phyloP scores from a whole-genome alignment of 1,284 basidiomycete genomes.

The Cutaneotrichosporon mucoides region DNA sequence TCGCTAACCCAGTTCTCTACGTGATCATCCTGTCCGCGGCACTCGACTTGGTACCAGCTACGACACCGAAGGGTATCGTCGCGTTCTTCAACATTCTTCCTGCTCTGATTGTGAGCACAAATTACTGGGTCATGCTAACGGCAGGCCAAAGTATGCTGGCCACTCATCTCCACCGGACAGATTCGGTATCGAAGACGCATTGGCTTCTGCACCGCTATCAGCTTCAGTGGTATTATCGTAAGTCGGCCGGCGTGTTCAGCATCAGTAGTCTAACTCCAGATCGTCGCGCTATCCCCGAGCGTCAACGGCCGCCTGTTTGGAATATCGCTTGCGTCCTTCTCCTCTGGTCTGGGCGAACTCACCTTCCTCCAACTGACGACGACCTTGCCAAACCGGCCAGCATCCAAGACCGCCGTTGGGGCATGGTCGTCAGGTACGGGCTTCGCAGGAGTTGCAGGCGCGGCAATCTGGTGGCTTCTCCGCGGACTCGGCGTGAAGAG shows the following conservation, averaged over 20 bases:
- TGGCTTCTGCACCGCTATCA: conserved; percentile 68
- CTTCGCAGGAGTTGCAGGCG: conserved; percentile 87
- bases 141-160: conserved; percentile 84
- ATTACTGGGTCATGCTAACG: conserved; percentile 20
- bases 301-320: conserved; percentile 73
- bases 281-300: conserved; percentile 70
- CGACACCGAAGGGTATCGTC: conserved; percentile 83
- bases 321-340: conserved; percentile 84
- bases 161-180: conserved; percentile 75
- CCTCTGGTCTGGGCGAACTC: conserved; percentile 86
- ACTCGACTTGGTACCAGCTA: conserved; percentile 83
- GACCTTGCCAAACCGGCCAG: conserved; percentile 50
- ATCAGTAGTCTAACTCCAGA: conserved; percentile 55
- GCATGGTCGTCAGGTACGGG: conserved; percentile 89
- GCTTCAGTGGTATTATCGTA: conserved; percentile 76
- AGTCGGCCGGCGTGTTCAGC: no score
- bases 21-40: conserved; percentile 96
- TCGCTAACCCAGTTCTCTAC: conserved; percentile 65
- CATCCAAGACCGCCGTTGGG: conserved; percentile 53
- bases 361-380: conserved; percentile 94
- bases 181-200: conserved; percentile 73
- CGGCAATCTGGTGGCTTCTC: conserved; percentile 91
- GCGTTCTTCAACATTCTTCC: conserved; percentile 87
- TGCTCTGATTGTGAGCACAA: conserved; percentile 53
- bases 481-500: conserved; percentile 74